Conservation (phyloP, 225 moss, liverwort and hornwort genomes). For the Lunularia cruciata region DNA sequence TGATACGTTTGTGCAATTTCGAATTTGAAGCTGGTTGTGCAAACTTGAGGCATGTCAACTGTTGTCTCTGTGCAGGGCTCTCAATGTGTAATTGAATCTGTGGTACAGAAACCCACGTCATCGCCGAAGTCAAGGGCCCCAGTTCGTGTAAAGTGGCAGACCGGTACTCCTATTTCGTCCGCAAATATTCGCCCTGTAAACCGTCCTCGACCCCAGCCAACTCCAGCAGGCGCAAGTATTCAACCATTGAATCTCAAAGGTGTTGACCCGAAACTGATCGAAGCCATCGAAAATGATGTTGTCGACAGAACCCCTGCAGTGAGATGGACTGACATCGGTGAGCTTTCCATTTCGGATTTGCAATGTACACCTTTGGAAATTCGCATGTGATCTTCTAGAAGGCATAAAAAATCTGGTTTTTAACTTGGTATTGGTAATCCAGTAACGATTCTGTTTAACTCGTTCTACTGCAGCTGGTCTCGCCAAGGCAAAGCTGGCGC, state of each 20-base stretch:
- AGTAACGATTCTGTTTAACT: constrained; percentile 8
- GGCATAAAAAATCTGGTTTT: background rate
- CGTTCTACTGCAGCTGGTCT: constrained; percentile 59
- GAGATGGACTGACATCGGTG: constrained; percentile 92
- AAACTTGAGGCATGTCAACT: background rate
- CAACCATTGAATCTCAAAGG: constrained; percentile 64
- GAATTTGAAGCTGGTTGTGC: too few relatives aligned
- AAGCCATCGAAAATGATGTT: constrained; percentile 89
- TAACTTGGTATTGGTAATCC: background rate
- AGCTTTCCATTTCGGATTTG: constrained; percentile 3
- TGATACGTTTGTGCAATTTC: too few relatives aligned
- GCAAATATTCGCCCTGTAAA: constrained; percentile 19
- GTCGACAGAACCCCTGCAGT: constrained; percentile 87
- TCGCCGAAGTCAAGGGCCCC: constrained; percentile 27
- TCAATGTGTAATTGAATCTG: background rate
- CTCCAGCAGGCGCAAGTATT: constrained; percentile 34
- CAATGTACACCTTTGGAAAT: background rate
- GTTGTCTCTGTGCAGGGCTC: background rate
- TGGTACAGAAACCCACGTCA: constrained; percentile 28
- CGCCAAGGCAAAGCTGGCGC: constrained; percentile 92
- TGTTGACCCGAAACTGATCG: constrained; percentile 84
- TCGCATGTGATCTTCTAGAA: too few relatives aligned
- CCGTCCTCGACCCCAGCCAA: constrained; percentile 38
- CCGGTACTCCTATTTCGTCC: constrained; percentile 19
- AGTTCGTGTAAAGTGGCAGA: background rate